Evolutionary conservation across 371 early-diverging fungal genomes (phyloP), one percentile per base, ranked within the genome.

Genomic region (Mucor saturninus): DNA sequence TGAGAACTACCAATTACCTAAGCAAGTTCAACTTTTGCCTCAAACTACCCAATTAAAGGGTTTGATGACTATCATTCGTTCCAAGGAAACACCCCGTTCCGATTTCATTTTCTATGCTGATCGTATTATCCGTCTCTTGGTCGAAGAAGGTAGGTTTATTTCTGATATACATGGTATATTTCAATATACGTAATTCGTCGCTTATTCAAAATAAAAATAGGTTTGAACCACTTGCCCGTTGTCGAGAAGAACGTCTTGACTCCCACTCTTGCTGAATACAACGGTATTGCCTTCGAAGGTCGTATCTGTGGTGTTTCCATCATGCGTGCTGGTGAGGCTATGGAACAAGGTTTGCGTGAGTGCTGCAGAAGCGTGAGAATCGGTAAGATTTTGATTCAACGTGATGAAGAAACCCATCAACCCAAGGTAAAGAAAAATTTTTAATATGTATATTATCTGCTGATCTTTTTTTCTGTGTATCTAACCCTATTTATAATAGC

Each of bases 81-180:
- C 89, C 71, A 83, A 85, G 61, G 73, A 87, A 40, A 95, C 96
- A 0, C 72, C 81, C 68, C 90, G 97, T 40, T 86, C 88, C 53
- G 96, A 95, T 77, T 97, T 95, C 71, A 93, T 97, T 51, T 97
- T 97, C 73, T 92, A 94, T 77, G 88, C 93, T 42, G 95, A 97
- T 83, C 86, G 97, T 56, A 86, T 97, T 62, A 95, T 95, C 68
- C 89, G 96, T 37, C 86, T 94, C 30, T 77, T 97, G 43, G 95
- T 95, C 35, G 96, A 95, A 78, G 95, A 95, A 83, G 94, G 90
- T 87, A 70, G 56, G 14, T 43, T 43, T 43, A 15, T 26, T 48
- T 48, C 21, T 48, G 15, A 7, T 45, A n/a, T 45, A 48, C 5
- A 15, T n/a, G 21, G 21, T 21, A 21, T 21, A 21, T 21, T 21